Evolutionary conservation across 1,284 basidiomycete species (phyloP), one percentile per base, ranked within the genome.

Genomic region (Cystobasidium slooffiae): DNA sequence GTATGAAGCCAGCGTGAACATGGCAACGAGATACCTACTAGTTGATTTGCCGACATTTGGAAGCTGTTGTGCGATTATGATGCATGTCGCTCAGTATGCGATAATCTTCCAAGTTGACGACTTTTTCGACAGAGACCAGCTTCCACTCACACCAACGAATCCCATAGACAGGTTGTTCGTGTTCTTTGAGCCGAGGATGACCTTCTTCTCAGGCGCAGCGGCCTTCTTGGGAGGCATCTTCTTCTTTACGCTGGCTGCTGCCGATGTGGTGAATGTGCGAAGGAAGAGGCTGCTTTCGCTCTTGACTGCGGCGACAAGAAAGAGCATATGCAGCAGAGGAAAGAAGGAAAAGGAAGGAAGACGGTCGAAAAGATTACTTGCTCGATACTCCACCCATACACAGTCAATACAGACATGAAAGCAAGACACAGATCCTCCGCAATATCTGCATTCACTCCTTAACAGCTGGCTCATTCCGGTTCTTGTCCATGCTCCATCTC

Each of bases 181-280:
- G 51, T 95, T 94, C 77, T 94, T 86, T 61, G 56, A 1, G 9
- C 94, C 94, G 61, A 97, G 88, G 37, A 94, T 84, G 51, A 86
- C 84, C 84, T 93, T 95, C 86, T 94, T 95, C 85, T 93, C 91
- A 47, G 85, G 85, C 41, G 81, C 85, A 72, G 86, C 85, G 72
- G 88, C 87, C 83, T 85, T 85, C 85, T 93, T 93, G 9, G 93
- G 93, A 14, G 92, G 89, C 91, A 94, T 94, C 82, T 84, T 91
- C 75, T 81, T 78, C 49, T 49, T 49, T 49, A 43, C 52, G 58
- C 39, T 47, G 58, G 44, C 24, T 22, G 41, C n/a, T n/a, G 64
- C 49, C 37, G 49, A 52, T 7, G 64, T 66, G 51, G 22, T 52
- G 64, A 66, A 43, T 52, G 47, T 51, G 51, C 64, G 64, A 18